Conservation (phyloP, 2,329 filamentous ascomycete species). For the Talaromyces sp. region DNA sequence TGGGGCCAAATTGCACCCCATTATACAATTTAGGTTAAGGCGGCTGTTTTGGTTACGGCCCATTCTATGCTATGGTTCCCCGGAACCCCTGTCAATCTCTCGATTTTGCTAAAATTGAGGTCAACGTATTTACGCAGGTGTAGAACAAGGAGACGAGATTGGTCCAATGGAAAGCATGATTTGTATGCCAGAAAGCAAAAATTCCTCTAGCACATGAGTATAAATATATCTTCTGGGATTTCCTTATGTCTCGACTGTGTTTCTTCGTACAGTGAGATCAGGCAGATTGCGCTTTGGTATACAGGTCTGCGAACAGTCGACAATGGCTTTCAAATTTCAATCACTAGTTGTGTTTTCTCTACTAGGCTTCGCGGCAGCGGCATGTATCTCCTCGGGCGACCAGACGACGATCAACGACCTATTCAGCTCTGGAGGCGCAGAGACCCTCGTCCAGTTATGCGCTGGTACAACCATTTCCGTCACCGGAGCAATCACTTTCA, state of each 20-base stretch:
- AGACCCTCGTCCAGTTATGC: slow-evolving; percentile 15
- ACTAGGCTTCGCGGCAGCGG: neutral
- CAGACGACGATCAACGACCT: slow-evolving; percentile 16
- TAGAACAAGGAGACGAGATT: neutral
- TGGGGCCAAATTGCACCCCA: slow-evolving; percentile 4
- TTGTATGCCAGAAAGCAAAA: neutral
- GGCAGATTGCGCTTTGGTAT: neutral
- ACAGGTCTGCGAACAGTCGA: neutral
- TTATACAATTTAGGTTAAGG: slow-evolving; percentile 6
- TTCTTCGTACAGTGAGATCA: too few relatives aligned
- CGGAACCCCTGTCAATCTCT: neutral
- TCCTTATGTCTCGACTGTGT: too few relatives aligned
- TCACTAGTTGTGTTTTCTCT: neutral
- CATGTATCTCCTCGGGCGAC: slow-evolving; percentile 15
- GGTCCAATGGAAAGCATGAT: neutral
- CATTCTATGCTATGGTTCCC: neutral
- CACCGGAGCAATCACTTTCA: slow-evolving; percentile 54
- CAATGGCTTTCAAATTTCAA: neutral
- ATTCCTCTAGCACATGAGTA: neutral
- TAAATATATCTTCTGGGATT: too few relatives aligned
- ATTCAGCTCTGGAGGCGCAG: slow-evolving; percentile 10
- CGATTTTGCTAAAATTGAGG: neutral
- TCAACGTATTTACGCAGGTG: neutral
- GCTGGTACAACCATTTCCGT: slow-evolving; percentile 46
- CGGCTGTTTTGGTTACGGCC: neutral